These are phyloP conservation scores for Leptographium procerum DNA, from an alignment of 2,329 filamentous ascomycete species.

Conservation along the genomic window DNA sequence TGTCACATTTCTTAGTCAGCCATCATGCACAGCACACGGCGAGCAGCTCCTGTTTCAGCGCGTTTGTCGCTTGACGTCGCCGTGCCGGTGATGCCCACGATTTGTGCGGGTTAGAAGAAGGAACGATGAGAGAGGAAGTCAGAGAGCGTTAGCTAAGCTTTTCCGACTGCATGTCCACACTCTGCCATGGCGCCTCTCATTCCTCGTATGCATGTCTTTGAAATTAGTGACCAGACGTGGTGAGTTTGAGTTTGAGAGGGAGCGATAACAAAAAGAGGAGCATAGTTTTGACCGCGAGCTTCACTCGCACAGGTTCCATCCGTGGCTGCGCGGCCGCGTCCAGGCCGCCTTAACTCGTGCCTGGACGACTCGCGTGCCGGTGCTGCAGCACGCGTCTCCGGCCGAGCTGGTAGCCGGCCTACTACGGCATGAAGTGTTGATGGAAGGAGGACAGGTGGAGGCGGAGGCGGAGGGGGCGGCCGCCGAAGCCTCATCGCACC, in stretches of 20 bases:
- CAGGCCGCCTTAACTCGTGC: constrained; percentile 53
- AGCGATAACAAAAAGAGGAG: neutral
- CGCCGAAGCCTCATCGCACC: neutral
- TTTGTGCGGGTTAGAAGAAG: too few relatives aligned
- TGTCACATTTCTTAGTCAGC: neutral
- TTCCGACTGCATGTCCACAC: neutral
- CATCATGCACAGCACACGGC: neutral
- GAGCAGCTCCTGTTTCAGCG: neutral
- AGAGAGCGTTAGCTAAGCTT: too few relatives aligned
- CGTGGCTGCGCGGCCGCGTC: constrained; percentile 50
- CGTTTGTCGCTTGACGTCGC: neutral
- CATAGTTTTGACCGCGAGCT: neutral
- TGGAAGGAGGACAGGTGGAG: neutral
- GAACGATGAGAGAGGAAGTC: neutral
- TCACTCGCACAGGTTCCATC: constrained; percentile 52
- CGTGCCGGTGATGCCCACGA: neutral
- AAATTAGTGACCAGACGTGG: constrained; percentile 58
- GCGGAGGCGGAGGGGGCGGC: neutral
- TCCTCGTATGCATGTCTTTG: constrained; percentile 52
- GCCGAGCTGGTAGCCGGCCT: constrained; percentile 48
- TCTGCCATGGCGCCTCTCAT: constrained; percentile 10
- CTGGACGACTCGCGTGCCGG: constrained; percentile 49
- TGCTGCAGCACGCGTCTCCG: constrained; percentile 45
- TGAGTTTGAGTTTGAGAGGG: constrained; percentile 20
- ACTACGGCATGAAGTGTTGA: constrained; percentile 24